Evolutionary conservation across 495 filamentous ascomycete species (phyloP), one percentile per base, ranked within the genome.

Genomic region (Xylaria intraflava): DNA sequence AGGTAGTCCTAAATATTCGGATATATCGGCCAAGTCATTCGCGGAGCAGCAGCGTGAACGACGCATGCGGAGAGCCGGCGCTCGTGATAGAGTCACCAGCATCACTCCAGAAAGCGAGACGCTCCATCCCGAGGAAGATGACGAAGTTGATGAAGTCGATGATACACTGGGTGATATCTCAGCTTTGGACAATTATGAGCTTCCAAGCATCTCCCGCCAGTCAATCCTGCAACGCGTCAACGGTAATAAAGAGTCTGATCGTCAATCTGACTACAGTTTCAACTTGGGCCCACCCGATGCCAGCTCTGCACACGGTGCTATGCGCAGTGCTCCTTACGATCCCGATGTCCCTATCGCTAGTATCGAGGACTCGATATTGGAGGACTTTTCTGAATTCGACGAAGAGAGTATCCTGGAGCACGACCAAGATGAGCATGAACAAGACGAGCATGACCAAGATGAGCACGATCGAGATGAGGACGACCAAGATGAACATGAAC

Each of bases 191-290:
- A 64, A 83, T 29, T 84, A 83, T 51, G 77, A 85, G 46, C 68
- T 84, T 0, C 87, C 88, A 12, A 85, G 84, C 24, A 92, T 96
- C 62, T 96, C 93, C 30, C 80, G 93, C 19, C 93, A 96, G 63
- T 95, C 90, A 0, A 97, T 97, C 51, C 71, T 96, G 44, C 83
- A 89, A 14, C 90, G 90, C 51, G 84, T 97, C 20, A 90, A 91
- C 59, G 85, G 86, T 38, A 81, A 84, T 45, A 79, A 83, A 44
- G 66, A 67, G 51, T 73, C 74, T 35, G 68, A 70, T 2, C 69
- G 67, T 33, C 84, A 88, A 43, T 81, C 82, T n/a, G 78, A 82
- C 51, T 82, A 82, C 40, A 78, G 77, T 49, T 84, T 81, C 49
- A 82, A 78, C 0, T 81, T 84, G 7, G 67, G 79, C 0, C 70